A percentile compares a stretch with the other conserved stretches of the same genome.
Conservation (phyloP, 441 rosid genomes). For the Pelargonium citronellum region DNA sequence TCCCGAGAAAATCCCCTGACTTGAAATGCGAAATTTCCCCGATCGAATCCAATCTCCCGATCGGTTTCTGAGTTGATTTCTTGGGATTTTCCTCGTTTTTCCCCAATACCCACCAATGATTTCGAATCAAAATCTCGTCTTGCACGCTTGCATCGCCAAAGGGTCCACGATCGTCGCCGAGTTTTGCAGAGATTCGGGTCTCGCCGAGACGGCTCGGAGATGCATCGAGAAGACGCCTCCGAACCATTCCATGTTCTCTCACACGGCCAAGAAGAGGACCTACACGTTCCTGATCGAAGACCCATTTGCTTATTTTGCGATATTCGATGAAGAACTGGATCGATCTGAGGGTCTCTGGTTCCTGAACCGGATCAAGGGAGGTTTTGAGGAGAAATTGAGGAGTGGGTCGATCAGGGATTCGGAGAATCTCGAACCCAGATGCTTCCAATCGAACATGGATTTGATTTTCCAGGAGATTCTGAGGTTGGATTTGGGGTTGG, state of each 20-base stretch:
- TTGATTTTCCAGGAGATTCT: conserved; percentile 45
- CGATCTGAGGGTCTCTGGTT: conserved; percentile 48
- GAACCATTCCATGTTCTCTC: conserved; percentile 64
- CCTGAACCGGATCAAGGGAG: conserved; percentile 44
- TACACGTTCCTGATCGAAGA: conserved; percentile 58
- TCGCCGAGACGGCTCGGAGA: conserved; percentile 27
- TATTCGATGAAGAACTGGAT: conserved; percentile 38
- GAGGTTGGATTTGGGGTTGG: conserved; percentile 41
- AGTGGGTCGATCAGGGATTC: conserved; percentile 28
- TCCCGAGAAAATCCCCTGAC: neutral
- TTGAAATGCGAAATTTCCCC: neutral
- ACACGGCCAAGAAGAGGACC: conserved; percentile 46
- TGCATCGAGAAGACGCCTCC: conserved; percentile 68
- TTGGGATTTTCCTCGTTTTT: too few relatives aligned
- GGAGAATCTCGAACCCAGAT: conserved; percentile 30
- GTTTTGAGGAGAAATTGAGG: conserved; percentile 36
- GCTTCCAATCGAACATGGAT: conserved; percentile 50
- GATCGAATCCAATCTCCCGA: neutral
- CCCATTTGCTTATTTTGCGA: conserved; percentile 54
- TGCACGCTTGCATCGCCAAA: conserved; percentile 62
- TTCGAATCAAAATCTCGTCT: conserved; percentile 45
- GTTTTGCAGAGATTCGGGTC: conserved; percentile 31
- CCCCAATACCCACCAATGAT: conserved; percentile 35
- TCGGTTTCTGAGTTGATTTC: neutral
- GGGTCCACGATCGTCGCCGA: conserved; percentile 57